A percentile compares a stretch with the other conserved stretches of the same genome.
Conservation (phyloP, 2,329 filamentous ascomycete species). For the Blastomyces parvus region DNA sequence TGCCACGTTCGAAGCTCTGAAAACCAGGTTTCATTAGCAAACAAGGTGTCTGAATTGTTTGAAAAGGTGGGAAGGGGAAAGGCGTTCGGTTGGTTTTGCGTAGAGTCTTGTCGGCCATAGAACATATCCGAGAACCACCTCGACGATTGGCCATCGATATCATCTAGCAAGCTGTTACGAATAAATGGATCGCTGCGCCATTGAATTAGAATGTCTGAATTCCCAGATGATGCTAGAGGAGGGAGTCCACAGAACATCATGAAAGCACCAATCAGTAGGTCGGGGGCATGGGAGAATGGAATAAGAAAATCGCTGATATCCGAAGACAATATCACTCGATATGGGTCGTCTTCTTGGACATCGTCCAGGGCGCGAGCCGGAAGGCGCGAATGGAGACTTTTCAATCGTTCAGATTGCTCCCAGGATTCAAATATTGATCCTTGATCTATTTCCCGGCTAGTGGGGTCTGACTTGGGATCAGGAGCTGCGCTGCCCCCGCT, state of each 20-base stretch:
- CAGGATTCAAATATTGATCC: constrained; percentile 37
- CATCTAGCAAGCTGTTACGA: constrained; percentile 32
- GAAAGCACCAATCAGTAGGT: constrained; percentile 58
- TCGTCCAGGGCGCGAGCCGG: constrained; percentile 70
- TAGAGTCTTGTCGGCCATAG: constrained; percentile 10
- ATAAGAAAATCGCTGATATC: constrained; percentile 60
- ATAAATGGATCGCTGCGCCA: constrained; percentile 49
- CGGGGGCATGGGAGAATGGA: constrained; percentile 21
- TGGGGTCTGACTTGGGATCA: constrained; percentile 27
- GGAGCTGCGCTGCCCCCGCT: constrained; percentile 20
- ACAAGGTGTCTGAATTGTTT: constrained; percentile 46
- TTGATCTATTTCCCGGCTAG: constrained; percentile 18
- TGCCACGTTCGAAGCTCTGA: constrained; percentile 29
- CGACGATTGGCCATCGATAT: constrained; percentile 18
- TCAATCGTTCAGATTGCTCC: constrained; percentile 45
- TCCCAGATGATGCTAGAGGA: constrained; percentile 31
- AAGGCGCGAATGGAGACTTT: constrained; percentile 41
- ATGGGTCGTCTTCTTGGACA: constrained; percentile 68
- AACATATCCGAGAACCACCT: constrained; percentile 21
- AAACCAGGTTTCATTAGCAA: constrained; percentile 44
- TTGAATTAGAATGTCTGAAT: constrained; percentile 22
- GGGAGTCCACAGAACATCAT: constrained; percentile 59
- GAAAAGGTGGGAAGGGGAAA: constrained; percentile 33
- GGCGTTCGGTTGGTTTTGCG: constrained; percentile 20
- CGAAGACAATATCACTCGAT: constrained; percentile 66